These are phyloP conservation scores for Erythrobasidium yunnanense DNA, from an alignment of 768 basidiomycete species.

Conservation along the genomic window DNA sequence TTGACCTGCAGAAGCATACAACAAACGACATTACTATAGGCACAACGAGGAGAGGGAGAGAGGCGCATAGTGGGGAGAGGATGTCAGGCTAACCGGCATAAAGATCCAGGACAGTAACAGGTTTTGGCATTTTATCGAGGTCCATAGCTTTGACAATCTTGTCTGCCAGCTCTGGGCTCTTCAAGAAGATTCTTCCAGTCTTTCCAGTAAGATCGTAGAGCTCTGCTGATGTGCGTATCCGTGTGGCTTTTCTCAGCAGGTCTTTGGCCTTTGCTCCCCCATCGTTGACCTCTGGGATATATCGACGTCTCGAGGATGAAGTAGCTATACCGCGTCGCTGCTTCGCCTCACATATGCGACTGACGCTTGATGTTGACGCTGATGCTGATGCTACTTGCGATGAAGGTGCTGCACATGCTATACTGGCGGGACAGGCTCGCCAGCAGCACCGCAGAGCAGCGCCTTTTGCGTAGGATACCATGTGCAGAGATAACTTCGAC, in stretches of 20 bases:
- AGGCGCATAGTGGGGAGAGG: too few species aligned
- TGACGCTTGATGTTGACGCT: background rate
- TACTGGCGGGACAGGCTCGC: background rate
- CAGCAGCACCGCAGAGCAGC: background rate
- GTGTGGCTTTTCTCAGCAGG: background rate
- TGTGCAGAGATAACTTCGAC: too few species aligned
- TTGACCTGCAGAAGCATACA: slow-evolving; percentile 4
- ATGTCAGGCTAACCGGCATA: slow-evolving; percentile 5
- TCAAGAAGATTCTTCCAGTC: background rate
- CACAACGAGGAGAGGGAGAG: too few species aligned
- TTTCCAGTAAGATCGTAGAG: slow-evolving; percentile 5
- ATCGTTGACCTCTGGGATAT: too few species aligned
- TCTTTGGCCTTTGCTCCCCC: too few species aligned
- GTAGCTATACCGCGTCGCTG: too few species aligned
- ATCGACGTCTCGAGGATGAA: too few species aligned
- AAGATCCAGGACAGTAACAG: slow-evolving; percentile 1
- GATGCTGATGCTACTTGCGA: background rate
- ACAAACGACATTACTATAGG: background rate
- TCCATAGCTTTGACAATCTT: slow-evolving; percentile 3
- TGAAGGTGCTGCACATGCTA: background rate
- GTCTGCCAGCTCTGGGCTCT: background rate
- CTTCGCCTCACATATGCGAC: too few species aligned
- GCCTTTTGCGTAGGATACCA: too few species aligned
- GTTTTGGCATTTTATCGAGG: background rate
- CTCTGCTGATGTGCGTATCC: background rate